phyloP scores from a whole-genome alignment of 139 green algal genomes.

The Micromonas pusilla region DNA sequence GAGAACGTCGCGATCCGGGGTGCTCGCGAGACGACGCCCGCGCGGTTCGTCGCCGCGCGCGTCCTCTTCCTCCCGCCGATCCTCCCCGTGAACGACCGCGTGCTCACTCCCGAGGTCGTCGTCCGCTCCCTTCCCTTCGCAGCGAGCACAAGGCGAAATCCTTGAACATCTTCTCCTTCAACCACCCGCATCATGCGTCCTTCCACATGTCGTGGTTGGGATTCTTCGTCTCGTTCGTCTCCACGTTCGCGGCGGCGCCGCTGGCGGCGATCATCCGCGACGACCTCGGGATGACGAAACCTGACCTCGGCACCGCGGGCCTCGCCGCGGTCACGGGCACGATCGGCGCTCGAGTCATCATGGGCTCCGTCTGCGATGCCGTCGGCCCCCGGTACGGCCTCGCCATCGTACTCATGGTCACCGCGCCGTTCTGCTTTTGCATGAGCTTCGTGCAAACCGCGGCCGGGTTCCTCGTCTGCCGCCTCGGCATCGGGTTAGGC shows the following conservation, averaged over 20 bases:
- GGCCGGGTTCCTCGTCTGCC: slow-evolving; percentile 57
- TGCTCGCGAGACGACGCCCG: no score
- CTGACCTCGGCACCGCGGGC: slow-evolving; percentile 43
- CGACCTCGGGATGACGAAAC: slow-evolving; percentile 63
- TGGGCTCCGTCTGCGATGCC: slow-evolving; percentile 64
- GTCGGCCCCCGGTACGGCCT: slow-evolving; percentile 64
- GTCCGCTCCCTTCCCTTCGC: no score
- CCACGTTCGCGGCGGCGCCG: slow-evolving; percentile 79
- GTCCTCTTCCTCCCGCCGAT: background rate
- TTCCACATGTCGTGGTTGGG: slow-evolving; percentile 78
- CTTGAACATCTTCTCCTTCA: slow-evolving; percentile 47
- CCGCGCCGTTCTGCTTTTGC: slow-evolving; percentile 59
- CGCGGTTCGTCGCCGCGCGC: background rate
- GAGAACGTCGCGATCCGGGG: no score
- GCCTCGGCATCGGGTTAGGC: slow-evolving; percentile 73
- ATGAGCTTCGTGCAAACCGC: slow-evolving; percentile 44
- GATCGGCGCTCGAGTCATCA: slow-evolving; percentile 54
- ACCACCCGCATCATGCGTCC: slow-evolving; percentile 51
- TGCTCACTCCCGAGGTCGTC: background rate
- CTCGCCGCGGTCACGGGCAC: slow-evolving; percentile 60
- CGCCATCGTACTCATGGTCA: slow-evolving; percentile 48
- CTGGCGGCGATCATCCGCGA: slow-evolving; percentile 69
- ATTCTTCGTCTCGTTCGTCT: slow-evolving; percentile 85
- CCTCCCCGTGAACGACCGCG: background rate
- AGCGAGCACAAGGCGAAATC: slow-evolving; percentile 59